A percentile compares a stretch with the other conserved stretches of the same genome.
These are phyloP conservation scores for Penicillium sclerotiorum DNA, from an alignment of 2,329 filamentous ascomycete species.

Conservation along the genomic window DNA sequence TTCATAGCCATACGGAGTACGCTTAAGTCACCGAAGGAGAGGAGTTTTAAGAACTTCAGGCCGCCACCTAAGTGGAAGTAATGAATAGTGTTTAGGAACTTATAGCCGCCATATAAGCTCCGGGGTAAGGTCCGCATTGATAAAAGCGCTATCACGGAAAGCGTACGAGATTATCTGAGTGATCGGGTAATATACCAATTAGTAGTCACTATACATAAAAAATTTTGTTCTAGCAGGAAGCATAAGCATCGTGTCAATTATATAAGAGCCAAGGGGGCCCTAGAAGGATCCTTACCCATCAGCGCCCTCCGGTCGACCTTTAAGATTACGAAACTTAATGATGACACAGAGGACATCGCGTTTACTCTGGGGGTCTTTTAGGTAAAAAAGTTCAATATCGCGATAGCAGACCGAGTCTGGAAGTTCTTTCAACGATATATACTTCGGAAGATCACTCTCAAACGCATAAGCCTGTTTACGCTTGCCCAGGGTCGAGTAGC, in stretches of 20 bases:
- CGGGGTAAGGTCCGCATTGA: constrained; percentile 26
- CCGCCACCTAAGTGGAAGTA: constrained; percentile 27
- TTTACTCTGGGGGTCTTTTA: constrained; percentile 21
- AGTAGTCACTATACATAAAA: constrained; percentile 32
- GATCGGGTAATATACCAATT: constrained; percentile 31
- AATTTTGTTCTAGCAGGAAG: constrained; percentile 25
- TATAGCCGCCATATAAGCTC: constrained; percentile 24
- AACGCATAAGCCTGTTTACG: neutral
- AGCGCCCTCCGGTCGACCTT: constrained; percentile 28
- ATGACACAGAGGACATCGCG: constrained; percentile 28
- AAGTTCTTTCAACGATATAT: constrained; percentile 28
- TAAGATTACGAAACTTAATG: constrained; percentile 32
- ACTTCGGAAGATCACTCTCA: constrained; percentile 7
- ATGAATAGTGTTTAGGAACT: constrained; percentile 6
- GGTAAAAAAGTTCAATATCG: constrained; percentile 29
- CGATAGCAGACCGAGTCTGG: constrained; percentile 26
- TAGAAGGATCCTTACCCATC: constrained; percentile 25
- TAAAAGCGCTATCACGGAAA: constrained; percentile 28
- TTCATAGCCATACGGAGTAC: constrained; percentile 24
- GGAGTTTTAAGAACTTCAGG: constrained; percentile 25
- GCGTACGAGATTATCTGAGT: constrained; percentile 25
- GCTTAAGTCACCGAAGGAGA: constrained; percentile 27
- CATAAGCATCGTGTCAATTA: neutral
- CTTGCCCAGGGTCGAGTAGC: constrained; percentile 16
- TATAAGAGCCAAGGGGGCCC: neutral